Evolutionary conservation across 148 eudicot genomes (phyloP).

Genomic region (Chenopodium berlandieri): DNA sequence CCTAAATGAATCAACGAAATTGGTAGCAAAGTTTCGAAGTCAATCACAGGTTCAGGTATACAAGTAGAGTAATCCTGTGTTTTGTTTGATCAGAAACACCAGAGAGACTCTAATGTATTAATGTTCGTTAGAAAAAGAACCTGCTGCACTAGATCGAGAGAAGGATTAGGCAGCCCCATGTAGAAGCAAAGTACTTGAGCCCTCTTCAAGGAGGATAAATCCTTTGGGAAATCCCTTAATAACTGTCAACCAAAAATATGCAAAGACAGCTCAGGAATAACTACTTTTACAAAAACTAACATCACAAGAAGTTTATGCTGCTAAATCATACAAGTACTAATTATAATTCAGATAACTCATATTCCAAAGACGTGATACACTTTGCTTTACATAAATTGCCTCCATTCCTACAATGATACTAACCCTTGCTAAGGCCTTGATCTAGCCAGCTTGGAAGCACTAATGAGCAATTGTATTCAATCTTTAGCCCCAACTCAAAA

Average conservation of each 20-base stretch:
- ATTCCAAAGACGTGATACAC: not conserved
- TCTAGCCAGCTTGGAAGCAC: not conserved
- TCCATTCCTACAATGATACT: not conserved
- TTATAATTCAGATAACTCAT: not conserved
- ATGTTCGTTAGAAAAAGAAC: conserved; percentile 28
- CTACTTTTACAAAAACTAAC: not conserved
- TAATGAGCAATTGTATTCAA: not conserved
- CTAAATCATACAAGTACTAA: not conserved
- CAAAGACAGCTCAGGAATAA: not conserved
- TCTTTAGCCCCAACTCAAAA: not conserved
- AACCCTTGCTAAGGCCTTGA: not conserved
- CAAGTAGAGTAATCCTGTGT: not conserved
- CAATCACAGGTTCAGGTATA: not conserved
- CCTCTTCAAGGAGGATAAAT: conserved; percentile 73
- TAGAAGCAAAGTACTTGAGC: conserved; percentile 87
- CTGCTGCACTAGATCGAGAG: conserved; percentile 75
- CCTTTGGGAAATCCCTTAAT: conserved; percentile 69
- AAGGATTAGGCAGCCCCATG: conserved; percentile 74
- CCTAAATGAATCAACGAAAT: conserved; percentile 37
- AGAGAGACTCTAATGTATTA: not conserved
- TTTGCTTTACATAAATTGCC: not conserved
- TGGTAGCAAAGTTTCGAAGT: not conserved
- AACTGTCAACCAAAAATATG: conserved; percentile 43
- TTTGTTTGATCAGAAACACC: not conserved
- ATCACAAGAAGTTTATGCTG: not conserved